These are phyloP conservation scores for Cryptococcus sp. DNA, from an alignment of 1,284 basidiomycete species.

Conservation along the genomic window DNA sequence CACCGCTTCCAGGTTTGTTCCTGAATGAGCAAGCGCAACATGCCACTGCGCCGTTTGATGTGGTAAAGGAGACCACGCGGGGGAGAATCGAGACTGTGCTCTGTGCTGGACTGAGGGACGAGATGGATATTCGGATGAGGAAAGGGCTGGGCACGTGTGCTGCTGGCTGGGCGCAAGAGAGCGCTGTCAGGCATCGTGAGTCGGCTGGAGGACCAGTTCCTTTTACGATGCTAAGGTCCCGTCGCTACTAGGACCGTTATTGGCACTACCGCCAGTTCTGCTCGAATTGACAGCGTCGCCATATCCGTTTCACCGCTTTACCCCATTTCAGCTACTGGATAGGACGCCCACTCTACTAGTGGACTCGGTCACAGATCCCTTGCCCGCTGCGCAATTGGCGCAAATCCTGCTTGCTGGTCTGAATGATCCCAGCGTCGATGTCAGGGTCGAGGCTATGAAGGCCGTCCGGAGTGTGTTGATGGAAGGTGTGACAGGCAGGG, in stretches of 20 bases:
- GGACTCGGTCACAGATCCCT: constrained; percentile 30
- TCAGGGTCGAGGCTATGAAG: constrained; percentile 45
- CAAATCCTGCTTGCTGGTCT: constrained; percentile 42
- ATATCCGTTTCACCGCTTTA: constrained; percentile 46
- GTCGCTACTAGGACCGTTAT: constrained; percentile 34
- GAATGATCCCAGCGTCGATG: constrained; percentile 43
- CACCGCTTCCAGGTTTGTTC: constrained; percentile 32
- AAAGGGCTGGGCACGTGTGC: constrained; percentile 45
- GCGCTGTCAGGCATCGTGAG: constrained; percentile 40
- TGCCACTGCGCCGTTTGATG: constrained; percentile 42
- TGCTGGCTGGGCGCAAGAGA: constrained; percentile 43
- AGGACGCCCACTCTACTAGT: constrained; percentile 38
- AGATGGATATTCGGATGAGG: constrained; percentile 45
- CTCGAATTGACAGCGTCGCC: constrained; percentile 37
- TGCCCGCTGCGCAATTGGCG: constrained; percentile 36
- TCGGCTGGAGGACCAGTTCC: not conserved
- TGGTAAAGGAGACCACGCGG: constrained; percentile 37
- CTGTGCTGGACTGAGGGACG: constrained; percentile 45
- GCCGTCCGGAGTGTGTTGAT: constrained; percentile 40
- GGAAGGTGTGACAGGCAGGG: constrained; percentile 33
- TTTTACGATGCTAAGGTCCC: not conserved
- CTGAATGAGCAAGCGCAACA: constrained; percentile 31
- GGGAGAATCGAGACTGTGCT: constrained; percentile 43
- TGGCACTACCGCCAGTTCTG: constrained; percentile 36
- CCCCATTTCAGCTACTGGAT: constrained; percentile 45